Base-by-base conservation (phyloP, 2,329 filamentous ascomycete genomes). In the Cytospora leucostoma region DNA sequence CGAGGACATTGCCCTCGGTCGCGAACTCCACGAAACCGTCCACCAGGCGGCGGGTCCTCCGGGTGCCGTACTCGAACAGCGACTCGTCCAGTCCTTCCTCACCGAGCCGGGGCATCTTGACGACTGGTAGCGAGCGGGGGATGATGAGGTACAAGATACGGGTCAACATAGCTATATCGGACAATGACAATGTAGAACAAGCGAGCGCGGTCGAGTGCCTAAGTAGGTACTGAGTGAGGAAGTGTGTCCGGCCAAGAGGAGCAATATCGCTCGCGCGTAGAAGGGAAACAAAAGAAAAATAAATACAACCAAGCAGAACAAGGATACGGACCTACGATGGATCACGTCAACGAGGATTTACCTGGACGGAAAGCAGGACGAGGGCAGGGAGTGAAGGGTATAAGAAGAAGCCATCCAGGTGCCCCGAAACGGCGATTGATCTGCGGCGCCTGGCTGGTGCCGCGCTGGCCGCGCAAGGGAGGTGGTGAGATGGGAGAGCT, bases 11-110 rank as follows among this genome's bases (percentile, higher is more conserved):
- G 63, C 90, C 89, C 67, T 89, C 85, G 60, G 91, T 83, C 0
- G 88, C 88, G 74, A 92, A 92, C 72, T 91, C 88, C 68, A 87
- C 73, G 72, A 92, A 92, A 47, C 86, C 87, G 38, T 84, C 77
- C 78, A 84, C 87, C 62, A 84, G 76, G 64, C 79, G 78, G 66
- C 78, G 76, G 32, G 83, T 81, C 59, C 76, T 77, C 60, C 78
- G 74, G 66, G 80, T 76, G 63, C 83, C 76, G 21, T 78, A 75
- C 54, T 78, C 78, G 38, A 84, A 76, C 33, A 87, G 74, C 34
- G 77, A 75, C 57, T 78, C 76, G 27, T 79, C 75, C 50, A 73
- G 70, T 50, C 62, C 59, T 33, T 61, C 61, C 21, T 67, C 63
- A 19, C 58, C 59, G 21, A 71, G 69, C 35, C 72, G 71, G 59